A percentile compares a stretch with the other conserved stretches of the same genome.
Evolutionary conservation across 768 basidiomycete genomes (phyloP).

Genomic region (Tricholomella constricta): DNA sequence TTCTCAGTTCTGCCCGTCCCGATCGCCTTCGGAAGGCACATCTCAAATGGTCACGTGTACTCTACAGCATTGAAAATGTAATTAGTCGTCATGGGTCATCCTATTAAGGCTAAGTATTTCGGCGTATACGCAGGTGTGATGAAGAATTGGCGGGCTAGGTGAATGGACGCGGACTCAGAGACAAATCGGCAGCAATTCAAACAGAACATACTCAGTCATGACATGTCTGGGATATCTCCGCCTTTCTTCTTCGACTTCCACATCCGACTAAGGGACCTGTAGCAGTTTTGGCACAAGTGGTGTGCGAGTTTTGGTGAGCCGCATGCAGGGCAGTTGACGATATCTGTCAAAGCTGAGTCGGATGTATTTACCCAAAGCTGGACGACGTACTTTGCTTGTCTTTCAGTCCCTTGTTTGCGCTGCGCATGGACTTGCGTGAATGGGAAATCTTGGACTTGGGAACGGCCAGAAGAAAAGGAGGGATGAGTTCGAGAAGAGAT

Average conservation of each 20-base stretch:
- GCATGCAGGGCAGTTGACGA: slow-evolving; percentile 90
- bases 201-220: slow-evolving; percentile 24
- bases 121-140: not conserved
- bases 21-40: slow-evolving; percentile 14
- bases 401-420: slow-evolving; percentile 91
- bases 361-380: slow-evolving; percentile 2
- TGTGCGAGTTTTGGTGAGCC: slow-evolving; percentile 88
- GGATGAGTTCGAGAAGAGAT: slow-evolving; percentile 71
- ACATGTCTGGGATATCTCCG: slow-evolving; percentile 40
- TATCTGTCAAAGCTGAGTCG: slow-evolving; percentile 50
- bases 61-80: not conserved
- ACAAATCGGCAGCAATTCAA: not conserved
- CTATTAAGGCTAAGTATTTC: not conserved
- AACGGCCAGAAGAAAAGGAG: slow-evolving; percentile 86
- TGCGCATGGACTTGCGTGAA: slow-evolving; percentile 92
- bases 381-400: slow-evolving; percentile 80
- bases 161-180: not conserved
- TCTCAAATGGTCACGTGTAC: slow-evolving; percentile 13
- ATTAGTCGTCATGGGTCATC: not conserved
- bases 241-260: slow-evolving; percentile 55
- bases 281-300: slow-evolving; percentile 83
- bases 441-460: slow-evolving; percentile 95
- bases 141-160: not conserved
- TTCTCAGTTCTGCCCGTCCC: slow-evolving; percentile 6
- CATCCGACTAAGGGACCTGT: slow-evolving; percentile 62